phyloP scores from a whole-genome alignment of 1,284 basidiomycete species.

The Phylloporus sp. region DNA sequence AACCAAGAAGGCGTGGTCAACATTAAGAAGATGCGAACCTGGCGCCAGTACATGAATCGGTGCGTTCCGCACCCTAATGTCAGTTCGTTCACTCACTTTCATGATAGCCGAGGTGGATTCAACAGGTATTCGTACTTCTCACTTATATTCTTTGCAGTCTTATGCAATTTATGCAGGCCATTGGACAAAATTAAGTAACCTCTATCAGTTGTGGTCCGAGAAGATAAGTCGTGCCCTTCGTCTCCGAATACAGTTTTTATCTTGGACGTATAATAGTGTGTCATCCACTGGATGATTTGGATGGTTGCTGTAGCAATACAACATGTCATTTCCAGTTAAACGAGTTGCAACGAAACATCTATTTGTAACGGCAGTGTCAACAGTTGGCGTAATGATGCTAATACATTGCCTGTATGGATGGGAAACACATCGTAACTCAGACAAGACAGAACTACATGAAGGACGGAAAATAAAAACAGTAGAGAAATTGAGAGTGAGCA shows the following conservation, averaged over 20 bases:
- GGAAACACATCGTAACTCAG: conserved; percentile 18
- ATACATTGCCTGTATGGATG: conserved; percentile 33
- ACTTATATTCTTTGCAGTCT: conserved; percentile 14
- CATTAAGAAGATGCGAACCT: conserved; percentile 90
- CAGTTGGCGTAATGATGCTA: conserved; percentile 21
- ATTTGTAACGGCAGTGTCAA: conserved; percentile 31
- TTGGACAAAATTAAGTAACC: conserved; percentile 70
- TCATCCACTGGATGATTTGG: neutral
- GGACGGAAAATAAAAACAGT: conserved; percentile 17
- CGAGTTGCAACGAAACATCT: conserved; percentile 26
- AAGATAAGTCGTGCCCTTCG: conserved; percentile 29
- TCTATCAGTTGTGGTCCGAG: neutral
- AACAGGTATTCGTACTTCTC: conserved; percentile 63
- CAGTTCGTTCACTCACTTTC: conserved; percentile 15
- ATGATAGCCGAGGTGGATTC: conserved; percentile 82
- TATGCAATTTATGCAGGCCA: conserved; percentile 46
- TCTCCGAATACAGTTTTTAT: conserved; percentile 18
- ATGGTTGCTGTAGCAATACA: neutral
- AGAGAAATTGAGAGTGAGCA: conserved; percentile 6
- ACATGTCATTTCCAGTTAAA: conserved; percentile 6
- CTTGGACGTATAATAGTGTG: conserved; percentile 5
- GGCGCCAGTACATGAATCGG: conserved; percentile 97
- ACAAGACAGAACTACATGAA: conserved; percentile 26
- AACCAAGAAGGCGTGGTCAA: conserved; percentile 80
- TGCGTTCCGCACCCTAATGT: conserved; percentile 34